Base-by-base conservation (phyloP, 805 yeast genomes). In the Hanseniaspora pseudoguilliermondii region DNA sequence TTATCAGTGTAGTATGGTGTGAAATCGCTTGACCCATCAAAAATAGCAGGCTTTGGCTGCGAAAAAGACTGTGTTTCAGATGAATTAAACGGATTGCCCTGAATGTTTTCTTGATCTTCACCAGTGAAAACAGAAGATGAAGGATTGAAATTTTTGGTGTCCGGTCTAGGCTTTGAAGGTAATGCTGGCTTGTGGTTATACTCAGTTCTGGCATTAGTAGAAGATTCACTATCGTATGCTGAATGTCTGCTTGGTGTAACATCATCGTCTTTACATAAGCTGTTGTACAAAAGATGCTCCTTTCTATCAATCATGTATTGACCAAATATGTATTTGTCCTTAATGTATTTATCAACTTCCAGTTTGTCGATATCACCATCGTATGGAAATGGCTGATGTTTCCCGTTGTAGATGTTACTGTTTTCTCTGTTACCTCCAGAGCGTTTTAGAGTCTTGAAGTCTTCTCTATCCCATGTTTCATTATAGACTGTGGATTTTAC, bases 1-100 rank as follows among this genome's bases (percentile, higher is more conserved):
- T 88, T 82, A 8, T 76, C 71, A 2, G 89, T 88, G 61, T 83
- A 74, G 64, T 81, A 84, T 63, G 83, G 91, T 70, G 84, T 67
- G 74, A 80, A 66, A 72, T 84, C 53, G 66, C 77, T 69, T 59
- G 70, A 57, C 39, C 70, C 64, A 57, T 63, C 65, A 51, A 63
- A 65, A 8, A 60, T 64, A 11, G 63, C 70, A 58, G 58, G 61
- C 54, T 40, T 62, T 25, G 60, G 65, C 47, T 59, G 63, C 32
- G 52, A 53, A 41, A 16, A 20, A n/a, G 16, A 41, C n/a, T 41
- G 44, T 50, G 54, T 59, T 44, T 51, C 47, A 49, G 54, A 42
- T 6, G 68, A 40, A 25, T 43, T 51, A 11, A 13, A 20, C 9
- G 23, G 16, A 59, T 32, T 6, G 48, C 57, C 49, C 63, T 50